Evolutionary conservation across 768 basidiomycete species (phyloP).

Genomic region (Neoboletus subvelutipes): DNA sequence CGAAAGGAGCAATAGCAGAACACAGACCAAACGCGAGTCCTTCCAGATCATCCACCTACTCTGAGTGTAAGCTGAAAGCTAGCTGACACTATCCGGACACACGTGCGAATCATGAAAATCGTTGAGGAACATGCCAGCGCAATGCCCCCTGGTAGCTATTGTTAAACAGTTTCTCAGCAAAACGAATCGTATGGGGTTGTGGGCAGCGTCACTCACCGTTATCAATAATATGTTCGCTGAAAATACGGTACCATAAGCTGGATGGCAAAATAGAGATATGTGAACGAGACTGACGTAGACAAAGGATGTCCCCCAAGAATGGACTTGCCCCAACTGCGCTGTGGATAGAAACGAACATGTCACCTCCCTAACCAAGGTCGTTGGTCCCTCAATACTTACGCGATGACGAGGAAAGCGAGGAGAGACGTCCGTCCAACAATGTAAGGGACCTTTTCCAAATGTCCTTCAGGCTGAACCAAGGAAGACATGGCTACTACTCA

Average conservation of each 20-base stretch:
- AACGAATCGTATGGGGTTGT: background rate
- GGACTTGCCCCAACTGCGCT: slow-evolving; percentile 2
- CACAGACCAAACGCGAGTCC: slow-evolving; percentile 7
- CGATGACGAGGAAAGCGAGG: slow-evolving; percentile 7
- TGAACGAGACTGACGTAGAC: slow-evolving; percentile 16
- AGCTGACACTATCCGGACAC: background rate
- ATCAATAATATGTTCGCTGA: slow-evolving; percentile 2
- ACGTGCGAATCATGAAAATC: slow-evolving; percentile 29
- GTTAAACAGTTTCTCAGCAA: background rate
- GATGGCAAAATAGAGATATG: background rate
- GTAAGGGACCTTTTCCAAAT: slow-evolving; percentile 20
- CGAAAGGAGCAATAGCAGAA: slow-evolving; percentile 10
- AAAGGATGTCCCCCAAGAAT: background rate
- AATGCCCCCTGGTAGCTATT: slow-evolving; percentile 4
- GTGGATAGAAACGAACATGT: background rate
- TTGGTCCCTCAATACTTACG: slow-evolving; percentile 7
- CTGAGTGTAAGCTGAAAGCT: background rate
- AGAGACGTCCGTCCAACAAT: slow-evolving; percentile 14
- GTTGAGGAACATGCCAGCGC: slow-evolving; percentile 21
- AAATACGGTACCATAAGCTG: slow-evolving; percentile 1
- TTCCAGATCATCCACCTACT: slow-evolving; percentile 30
- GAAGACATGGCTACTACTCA: slow-evolving; percentile 15
- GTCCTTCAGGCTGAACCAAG: background rate
- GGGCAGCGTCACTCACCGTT: slow-evolving; percentile 2
- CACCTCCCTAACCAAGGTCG: too few relatives aligned